Percentiles rank a stretch among this genome's conserved stretches.
Conservation (phyloP, 2,329 filamentous ascomycete genomes). For the Davidsoniella eucalypti region DNA sequence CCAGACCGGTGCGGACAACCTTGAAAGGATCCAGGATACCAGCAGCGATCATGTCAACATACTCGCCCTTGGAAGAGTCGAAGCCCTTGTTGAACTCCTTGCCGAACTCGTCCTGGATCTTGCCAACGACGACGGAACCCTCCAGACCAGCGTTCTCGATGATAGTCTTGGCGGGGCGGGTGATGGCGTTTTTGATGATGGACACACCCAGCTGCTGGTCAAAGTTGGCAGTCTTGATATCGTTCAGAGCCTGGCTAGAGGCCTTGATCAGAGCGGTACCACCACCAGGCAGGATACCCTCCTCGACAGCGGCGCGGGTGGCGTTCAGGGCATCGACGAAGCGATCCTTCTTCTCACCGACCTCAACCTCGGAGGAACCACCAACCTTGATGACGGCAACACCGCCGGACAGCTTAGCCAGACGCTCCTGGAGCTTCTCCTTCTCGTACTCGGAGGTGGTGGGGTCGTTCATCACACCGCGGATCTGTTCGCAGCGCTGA, state of each 20-base stretch:
- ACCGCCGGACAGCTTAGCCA: constrained; percentile 96
- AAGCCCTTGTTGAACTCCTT: constrained; percentile 95
- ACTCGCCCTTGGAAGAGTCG: constrained; percentile 92
- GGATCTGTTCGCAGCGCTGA: constrained; percentile 98
- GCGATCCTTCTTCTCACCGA: constrained; percentile 99
- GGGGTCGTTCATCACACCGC: constrained; percentile 86
- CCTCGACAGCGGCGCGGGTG: constrained; percentile 93
- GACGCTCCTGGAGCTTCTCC: constrained; percentile 99
- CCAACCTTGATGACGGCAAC: constrained; percentile 99
- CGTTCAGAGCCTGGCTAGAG: constrained; percentile 67
- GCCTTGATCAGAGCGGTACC: constrained; percentile 97
- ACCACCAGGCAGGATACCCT: constrained; percentile 96
- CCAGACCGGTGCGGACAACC: constrained; percentile 91
- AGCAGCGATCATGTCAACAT: constrained; percentile 92
- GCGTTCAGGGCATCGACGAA: constrained; percentile 97
- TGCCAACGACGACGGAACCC: constrained; percentile 91
- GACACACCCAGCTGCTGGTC: constrained; percentile 97
- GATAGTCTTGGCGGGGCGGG: constrained; percentile 81
- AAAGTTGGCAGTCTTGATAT: constrained; percentile 84
- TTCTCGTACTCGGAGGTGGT: constrained; percentile 98
- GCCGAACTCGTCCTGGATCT: constrained; percentile 88
- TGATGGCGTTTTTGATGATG: constrained; percentile 97
- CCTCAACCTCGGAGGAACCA: constrained; percentile 93
- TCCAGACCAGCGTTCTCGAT: constrained; percentile 96
- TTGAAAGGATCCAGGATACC: constrained; percentile 99